Evolutionary conservation across 2,329 filamentous ascomycete genomes (phyloP), one percentile per base, ranked within the genome.

Genomic region (Elsinoe australis): DNA sequence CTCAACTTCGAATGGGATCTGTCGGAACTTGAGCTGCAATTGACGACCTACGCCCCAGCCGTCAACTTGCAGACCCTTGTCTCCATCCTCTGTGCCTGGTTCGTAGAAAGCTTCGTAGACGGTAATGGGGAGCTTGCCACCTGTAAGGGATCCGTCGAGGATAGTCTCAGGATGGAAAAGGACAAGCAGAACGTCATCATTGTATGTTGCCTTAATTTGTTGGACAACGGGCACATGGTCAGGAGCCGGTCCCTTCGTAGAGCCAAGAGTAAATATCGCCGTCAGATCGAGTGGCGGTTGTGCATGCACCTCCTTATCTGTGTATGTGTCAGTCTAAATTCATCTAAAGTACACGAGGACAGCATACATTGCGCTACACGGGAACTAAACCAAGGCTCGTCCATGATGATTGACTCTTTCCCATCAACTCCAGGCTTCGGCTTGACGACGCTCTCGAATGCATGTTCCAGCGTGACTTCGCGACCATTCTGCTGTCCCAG

Each of bases 401-500:
- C 78, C 6, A 95, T 68, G 24, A 78, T 64, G 33, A 80, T 73
- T 35, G 80, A 71, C 24, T 76, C 42, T 19, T 45, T 33, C 4
- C 64, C 52, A 60, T 63, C 57, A 5, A 60, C 56, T 26, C 67
- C 22, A 8, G 33, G 60, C 24, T 64, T 62, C 1, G 56, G 55
- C 22, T 66, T 58, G 47, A 79, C 70, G 53, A 83, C 79, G 64
- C 85, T 87, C 61, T 95, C 88, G 62, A 95, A 96, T 3, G 87
- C 88, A 70, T 94, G 83, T 65, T 96, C 90, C 55, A 95, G 82
- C 7, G 87, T 95, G 58, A 95, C 83, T 59, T 90, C 82, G 50
- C 87, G 83, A 15, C 90, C 90, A 71, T 87, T 85, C 58, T 95
- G 89, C 61, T 92, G 86, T 12, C 92, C 92, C 4, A 98, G 69